Conservation (phyloP, 2,329 filamentous ascomycete species). For the Cryphonectria nitschkei region DNA sequence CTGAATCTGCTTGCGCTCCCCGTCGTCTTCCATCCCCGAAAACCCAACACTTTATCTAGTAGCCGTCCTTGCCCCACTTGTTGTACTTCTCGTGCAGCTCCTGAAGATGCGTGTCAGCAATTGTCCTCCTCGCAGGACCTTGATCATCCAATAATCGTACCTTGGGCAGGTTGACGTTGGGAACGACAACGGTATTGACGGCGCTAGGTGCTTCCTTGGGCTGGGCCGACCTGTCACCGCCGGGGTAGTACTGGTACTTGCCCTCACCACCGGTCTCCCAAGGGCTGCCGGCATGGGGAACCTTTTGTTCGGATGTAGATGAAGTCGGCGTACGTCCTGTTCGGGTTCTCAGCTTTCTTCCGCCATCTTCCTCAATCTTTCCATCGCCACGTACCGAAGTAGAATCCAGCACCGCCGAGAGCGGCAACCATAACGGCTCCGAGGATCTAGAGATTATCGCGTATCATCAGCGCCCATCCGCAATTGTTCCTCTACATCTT, state of each 20-base stretch:
- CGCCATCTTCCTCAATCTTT: conserved; percentile 2
- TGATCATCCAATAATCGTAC: conserved; percentile 48
- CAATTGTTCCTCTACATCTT: background rate
- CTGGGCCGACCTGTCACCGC: conserved; percentile 74
- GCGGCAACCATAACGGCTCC: conserved; percentile 88
- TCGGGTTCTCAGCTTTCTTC: conserved; percentile 17
- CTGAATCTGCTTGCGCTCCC: conserved; percentile 23
- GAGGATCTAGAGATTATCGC: conserved; percentile 67
- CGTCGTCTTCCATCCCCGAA: conserved; percentile 10
- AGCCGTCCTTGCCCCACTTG: conserved; percentile 99
- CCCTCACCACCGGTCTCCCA: conserved; percentile 77
- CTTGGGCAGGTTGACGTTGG: conserved; percentile 90
- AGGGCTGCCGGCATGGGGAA: conserved; percentile 79
- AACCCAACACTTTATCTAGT: conserved; percentile 48
- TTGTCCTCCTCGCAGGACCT: background rate
- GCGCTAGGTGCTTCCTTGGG: conserved; percentile 93
- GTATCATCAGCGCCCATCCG: conserved; percentile 30
- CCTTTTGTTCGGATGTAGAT: conserved; percentile 77
- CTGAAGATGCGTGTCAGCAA: conserved; percentile 48
- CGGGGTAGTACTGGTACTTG: conserved; percentile 82
- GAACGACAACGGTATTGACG: conserved; percentile 91
- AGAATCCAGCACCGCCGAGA: conserved; percentile 87
- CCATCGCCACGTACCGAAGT: conserved; percentile 66
- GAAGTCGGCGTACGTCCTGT: conserved; percentile 83
- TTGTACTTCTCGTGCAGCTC: conserved; percentile 96